Base-by-base conservation (phyloP, 148 eudicot genomes). In the Camellia granthamiana region DNA sequence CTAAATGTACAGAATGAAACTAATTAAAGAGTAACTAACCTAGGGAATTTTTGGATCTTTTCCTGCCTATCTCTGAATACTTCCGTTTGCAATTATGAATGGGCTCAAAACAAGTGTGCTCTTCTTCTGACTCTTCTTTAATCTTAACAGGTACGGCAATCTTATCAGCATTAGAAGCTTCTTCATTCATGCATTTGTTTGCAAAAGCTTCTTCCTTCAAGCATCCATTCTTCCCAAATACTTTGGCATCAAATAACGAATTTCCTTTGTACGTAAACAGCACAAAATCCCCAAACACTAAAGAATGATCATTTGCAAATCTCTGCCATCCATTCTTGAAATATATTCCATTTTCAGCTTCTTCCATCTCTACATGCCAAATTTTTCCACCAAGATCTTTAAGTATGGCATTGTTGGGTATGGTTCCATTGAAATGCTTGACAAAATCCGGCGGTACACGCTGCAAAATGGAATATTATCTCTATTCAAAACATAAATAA, bases 311-410 rank as follows among this genome's bases (percentile, higher is more conserved):
- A 68, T 21, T 64, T 16, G 62, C 84, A 74, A 81, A 81, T 19
- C 63, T 81, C 56, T 77, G 23, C 86, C 86, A 78, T 69, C 86
- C 86, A 69, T 78, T 69, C 70, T 47, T 78, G 12, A 84, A 5
- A 76, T 66, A 84, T 11, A 81, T 41, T 1, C 79, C 79, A 62
- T 18, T 15, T 72, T 21, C 76, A 67, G 49, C 55, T 74, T 67
- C 21, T 18, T 66, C 78, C 58, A 81, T 42, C 68, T 78, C 79
- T 41, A 81, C 76, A 69, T 66, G 75, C 86, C 86, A 84, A 44
- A 41, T 4, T 68, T 52, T 77, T 13, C 81, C 78, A n/a, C 59
- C 9, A 1, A 46, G 30, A 73, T 81, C 81, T 81, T 84, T 78
- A 46, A 83, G 55, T 59, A 79, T 61, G 51, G 63, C 79, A 51